Conservation (phyloP, 2,329 filamentous ascomycete genomes). For the Camptophora hylomeconis region DNA sequence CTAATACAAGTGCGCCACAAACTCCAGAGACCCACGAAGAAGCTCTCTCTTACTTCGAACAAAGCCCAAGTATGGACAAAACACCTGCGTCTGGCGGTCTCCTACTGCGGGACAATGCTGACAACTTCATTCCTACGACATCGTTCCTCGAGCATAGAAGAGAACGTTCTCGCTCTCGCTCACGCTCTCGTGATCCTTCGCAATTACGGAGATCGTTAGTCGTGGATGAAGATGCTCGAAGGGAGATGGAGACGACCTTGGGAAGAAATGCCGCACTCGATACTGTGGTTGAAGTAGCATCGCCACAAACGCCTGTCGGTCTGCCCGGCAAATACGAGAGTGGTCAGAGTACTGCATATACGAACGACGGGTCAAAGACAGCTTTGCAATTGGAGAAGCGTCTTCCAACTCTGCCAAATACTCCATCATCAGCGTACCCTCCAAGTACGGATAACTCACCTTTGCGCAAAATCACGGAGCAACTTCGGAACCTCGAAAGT, state of each 20-base stretch:
- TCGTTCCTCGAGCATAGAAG: slow-evolving; percentile 27
- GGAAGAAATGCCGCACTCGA: slow-evolving; percentile 15
- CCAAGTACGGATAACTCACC: slow-evolving; percentile 9
- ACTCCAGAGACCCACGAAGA: background rate
- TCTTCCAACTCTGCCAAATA: slow-evolving; percentile 33
- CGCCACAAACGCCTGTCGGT: slow-evolving; percentile 16
- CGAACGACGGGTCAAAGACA: slow-evolving; percentile 18
- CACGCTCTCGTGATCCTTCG: slow-evolving; percentile 16
- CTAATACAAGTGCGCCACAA: background rate
- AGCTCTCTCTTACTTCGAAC: no score
- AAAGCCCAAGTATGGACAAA: no score
- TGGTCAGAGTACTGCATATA: slow-evolving; percentile 5
- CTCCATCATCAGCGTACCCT: slow-evolving; percentile 29
- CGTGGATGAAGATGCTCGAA: slow-evolving; percentile 13
- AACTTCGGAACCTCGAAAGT: slow-evolving; percentile 13
- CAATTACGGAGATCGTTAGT: slow-evolving; percentile 20
- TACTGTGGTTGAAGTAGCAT: slow-evolving; percentile 15
- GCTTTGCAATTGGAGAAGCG: slow-evolving; percentile 24
- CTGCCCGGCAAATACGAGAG: slow-evolving; percentile 13
- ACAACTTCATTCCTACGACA: slow-evolving; percentile 6
- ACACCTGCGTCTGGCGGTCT: no score
- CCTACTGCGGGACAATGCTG: slow-evolving; percentile 2
- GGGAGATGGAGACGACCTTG: no score
- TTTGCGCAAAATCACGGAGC: slow-evolving; percentile 3
- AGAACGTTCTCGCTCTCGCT: slow-evolving; percentile 19